Evolutionary conservation across 208 protist species (phyloP).

Genomic region (Endotrypanum monterogeii): DNA sequence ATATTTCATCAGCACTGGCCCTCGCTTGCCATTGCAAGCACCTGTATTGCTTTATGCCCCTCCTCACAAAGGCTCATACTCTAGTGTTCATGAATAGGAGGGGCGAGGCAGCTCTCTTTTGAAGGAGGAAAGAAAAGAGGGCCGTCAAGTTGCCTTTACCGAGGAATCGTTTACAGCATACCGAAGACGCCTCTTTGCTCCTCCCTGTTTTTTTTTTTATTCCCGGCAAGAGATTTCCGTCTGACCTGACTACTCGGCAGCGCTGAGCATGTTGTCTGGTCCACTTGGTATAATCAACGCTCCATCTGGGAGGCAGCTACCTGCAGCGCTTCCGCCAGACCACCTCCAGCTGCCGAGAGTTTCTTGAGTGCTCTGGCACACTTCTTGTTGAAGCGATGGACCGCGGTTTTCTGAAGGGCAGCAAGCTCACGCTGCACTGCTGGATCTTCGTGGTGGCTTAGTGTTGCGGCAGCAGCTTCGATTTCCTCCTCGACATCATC

Average conservation of each 20-base stretch:
- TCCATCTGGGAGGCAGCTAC: slow-evolving; percentile 32
- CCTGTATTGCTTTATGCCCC: not conserved
- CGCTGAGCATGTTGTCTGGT: not conserved
- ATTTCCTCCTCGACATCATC: slow-evolving; percentile 64
- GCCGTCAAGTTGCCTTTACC: not conserved
- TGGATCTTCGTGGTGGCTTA: slow-evolving; percentile 32
- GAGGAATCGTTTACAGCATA: not conserved
- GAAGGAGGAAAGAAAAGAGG: not conserved
- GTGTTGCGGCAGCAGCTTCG: slow-evolving; percentile 21
- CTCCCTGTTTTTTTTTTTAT: not conserved
- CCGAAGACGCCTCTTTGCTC: not conserved
- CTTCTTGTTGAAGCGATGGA: slow-evolving; percentile 52
- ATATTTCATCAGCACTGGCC: not conserved
- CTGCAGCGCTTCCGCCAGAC: slow-evolving; percentile 35
- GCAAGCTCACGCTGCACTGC: slow-evolving; percentile 35
- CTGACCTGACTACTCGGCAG: not conserved
- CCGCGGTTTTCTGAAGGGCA: slow-evolving; percentile 30
- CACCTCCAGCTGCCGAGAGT: slow-evolving; percentile 23
- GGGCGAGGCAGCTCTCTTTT: not conserved
- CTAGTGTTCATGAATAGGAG: not conserved
- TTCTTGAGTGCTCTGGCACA: slow-evolving; percentile 27
- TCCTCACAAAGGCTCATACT: not conserved
- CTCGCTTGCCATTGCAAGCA: not conserved
- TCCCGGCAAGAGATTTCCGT: not conserved
- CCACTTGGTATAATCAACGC: slow-evolving; percentile 12